phyloP scores from a whole-genome alignment of 495 filamentous ascomycete genomes.

The Amniculicola lignicola region DNA sequence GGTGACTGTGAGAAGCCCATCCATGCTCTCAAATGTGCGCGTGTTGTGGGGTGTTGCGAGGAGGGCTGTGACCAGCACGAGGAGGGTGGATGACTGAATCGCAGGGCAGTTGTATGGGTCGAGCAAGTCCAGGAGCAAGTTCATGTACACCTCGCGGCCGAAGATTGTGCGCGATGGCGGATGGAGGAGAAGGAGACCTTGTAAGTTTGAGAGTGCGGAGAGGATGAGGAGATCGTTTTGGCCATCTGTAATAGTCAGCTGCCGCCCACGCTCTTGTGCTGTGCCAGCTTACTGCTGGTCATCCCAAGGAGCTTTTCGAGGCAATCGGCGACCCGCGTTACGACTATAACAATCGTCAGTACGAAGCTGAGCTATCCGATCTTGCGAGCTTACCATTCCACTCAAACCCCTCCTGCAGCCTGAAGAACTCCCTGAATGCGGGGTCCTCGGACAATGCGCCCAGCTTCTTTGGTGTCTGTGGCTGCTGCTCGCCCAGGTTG shows the following conservation, averaged over 20 bases:
- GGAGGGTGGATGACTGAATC: constrained; percentile 82
- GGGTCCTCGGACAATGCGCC: constrained; percentile 73
- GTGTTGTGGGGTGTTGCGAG: constrained; percentile 80
- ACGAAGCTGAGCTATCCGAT: neutral
- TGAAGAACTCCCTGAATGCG: constrained; percentile 94
- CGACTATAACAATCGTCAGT: constrained; percentile 52
- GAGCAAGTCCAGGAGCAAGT: constrained; percentile 89
- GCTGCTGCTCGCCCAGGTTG: constrained; percentile 17
- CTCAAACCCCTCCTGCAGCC: constrained; percentile 93
- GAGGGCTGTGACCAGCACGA: constrained; percentile 84
- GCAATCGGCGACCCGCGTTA: constrained; percentile 78
- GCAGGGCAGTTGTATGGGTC: constrained; percentile 88
- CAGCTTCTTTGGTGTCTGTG: constrained; percentile 50
- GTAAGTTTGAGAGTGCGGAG: constrained; percentile 82
- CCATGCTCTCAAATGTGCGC: constrained; percentile 86
- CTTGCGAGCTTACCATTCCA: constrained; percentile 73
- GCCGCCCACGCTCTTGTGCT: neutral
- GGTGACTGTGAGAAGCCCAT: constrained; percentile 89
- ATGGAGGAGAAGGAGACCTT: constrained; percentile 86
- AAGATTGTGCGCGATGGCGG: constrained; percentile 89
- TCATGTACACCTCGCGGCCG: constrained; percentile 90
- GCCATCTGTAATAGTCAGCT: constrained; percentile 50
- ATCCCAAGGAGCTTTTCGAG: constrained; percentile 84
- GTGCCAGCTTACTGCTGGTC: constrained; percentile 58
- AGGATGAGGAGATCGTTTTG: constrained; percentile 88